Evolutionary conservation across 2,329 filamentous ascomycete genomes (phyloP).

Genomic region (Calonectria ilicicola): DNA sequence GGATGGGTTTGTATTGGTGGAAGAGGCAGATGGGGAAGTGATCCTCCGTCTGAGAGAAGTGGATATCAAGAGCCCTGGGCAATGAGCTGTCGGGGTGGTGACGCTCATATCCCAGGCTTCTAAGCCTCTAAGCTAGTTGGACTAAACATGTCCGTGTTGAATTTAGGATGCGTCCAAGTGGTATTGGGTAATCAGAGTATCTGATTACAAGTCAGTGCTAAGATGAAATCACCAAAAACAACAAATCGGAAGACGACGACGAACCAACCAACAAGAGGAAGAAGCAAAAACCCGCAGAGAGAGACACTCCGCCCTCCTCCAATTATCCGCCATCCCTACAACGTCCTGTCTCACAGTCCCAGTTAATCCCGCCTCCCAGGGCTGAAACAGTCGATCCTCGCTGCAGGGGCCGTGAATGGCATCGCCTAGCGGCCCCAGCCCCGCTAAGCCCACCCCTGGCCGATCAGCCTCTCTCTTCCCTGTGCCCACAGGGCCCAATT

Average conservation of each 20-base stretch:
- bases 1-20: not conserved
- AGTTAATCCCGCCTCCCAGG: not conserved
- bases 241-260: no score
- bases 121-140: not conserved
- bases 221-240: not conserved
- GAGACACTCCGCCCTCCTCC: not conserved
- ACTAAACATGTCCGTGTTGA: not conserved
- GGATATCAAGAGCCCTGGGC: not conserved
- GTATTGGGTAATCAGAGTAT: not conserved
- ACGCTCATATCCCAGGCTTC: not conserved
- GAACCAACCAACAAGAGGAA: not conserved
- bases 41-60: constrained; percentile 1
- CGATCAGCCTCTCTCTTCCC: not conserved
- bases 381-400: constrained; percentile 1
- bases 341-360: not conserved
- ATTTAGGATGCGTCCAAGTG: not conserved
- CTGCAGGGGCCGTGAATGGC: not conserved
- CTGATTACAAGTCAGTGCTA: not conserved
- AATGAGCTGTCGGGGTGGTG: not conserved
- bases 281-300: not conserved
- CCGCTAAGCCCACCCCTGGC: not conserved
- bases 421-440: not conserved
- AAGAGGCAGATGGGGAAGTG: constrained; percentile 3
- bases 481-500: not conserved
- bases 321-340: not conserved